Evolutionary conservation across 768 basidiomycete species (phyloP), one percentile per base, ranked within the genome.

Genomic region (Suillus paluster): DNA sequence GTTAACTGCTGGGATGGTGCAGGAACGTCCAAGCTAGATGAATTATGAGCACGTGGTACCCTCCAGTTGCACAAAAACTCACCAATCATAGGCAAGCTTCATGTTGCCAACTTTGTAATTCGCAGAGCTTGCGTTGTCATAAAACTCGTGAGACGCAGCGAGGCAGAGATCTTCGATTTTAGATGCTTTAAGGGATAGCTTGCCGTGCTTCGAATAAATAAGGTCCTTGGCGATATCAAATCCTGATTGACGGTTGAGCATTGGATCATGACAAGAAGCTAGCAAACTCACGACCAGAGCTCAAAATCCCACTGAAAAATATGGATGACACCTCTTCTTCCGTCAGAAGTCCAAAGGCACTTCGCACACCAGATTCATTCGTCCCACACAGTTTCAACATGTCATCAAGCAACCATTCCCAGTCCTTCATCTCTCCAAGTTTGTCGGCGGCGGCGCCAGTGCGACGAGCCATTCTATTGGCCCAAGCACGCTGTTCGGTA

Each of bases 31-130:
- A 99, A 81, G 68, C 97, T 98, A 69, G 59, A 57, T 7, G 61
- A 14, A 66, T 48, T 23, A 27, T 38, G 58, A n/a, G 38, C 33
- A 58, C 60, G 27, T 62, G 27, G 46, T 70, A 27, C 57, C 11
- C 60, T 33, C 54, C 67, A 61, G 59, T 38, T 36, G 39, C 38
- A 39, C 33, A 42, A 42, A 56, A 57, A 27, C 69, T 63, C 73
- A 97, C 97, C 97, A 99, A 61, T 97, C 94, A 74, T 96, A 96
- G 1, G 97, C 97, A 54, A 94, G 80, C 73, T 95, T 97, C 96
- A 99, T 98, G 57, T 97, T 94, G 5, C 97, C 96, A 41, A 85
- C 82, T 67, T 94, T 92, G 71, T 95, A 90, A 69, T 98, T 99
- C 6, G 95, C 97, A 1, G 88, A 91, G 64, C 83, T 88, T 3